These are phyloP conservation scores for Cladorrhinum sp. DNA, from an alignment of 2,329 filamentous ascomycete genomes.

Conservation along the genomic window DNA sequence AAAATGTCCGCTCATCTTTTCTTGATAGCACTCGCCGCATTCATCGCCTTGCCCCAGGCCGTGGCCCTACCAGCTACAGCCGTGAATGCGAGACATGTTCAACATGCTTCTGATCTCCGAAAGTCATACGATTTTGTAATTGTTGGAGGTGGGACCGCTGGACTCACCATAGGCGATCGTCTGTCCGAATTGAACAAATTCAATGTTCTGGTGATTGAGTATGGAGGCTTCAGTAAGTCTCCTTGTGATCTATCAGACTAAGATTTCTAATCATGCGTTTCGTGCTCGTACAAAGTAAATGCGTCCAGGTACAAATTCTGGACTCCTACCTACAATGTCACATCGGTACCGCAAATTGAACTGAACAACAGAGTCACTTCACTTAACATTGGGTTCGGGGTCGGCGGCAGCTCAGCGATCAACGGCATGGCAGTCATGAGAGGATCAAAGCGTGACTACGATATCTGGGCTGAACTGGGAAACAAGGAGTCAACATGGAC, in stretches of 20 bases:
- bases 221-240: background rate
- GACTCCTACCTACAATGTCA: background rate
- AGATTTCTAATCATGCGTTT: no score
- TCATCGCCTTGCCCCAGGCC: no score
- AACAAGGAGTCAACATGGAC: background rate
- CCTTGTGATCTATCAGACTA: no score
- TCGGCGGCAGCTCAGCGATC: background rate
- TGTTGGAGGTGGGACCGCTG: background rate
- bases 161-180: background rate
- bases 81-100: background rate
- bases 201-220: background rate
- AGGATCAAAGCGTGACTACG: background rate
- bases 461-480: background rate
- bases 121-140: background rate
- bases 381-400: background rate
- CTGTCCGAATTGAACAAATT: background rate
- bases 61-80: background rate
- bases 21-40: background rate
- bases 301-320: background rate
- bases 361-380: background rate
- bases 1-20: background rate
- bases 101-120: background rate
- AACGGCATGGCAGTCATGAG: background rate
- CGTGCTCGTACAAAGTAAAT: background rate
- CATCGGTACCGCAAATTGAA: background rate